Conservation (phyloP, 805 yeast species). For the Suhomyces prunicola region DNA sequence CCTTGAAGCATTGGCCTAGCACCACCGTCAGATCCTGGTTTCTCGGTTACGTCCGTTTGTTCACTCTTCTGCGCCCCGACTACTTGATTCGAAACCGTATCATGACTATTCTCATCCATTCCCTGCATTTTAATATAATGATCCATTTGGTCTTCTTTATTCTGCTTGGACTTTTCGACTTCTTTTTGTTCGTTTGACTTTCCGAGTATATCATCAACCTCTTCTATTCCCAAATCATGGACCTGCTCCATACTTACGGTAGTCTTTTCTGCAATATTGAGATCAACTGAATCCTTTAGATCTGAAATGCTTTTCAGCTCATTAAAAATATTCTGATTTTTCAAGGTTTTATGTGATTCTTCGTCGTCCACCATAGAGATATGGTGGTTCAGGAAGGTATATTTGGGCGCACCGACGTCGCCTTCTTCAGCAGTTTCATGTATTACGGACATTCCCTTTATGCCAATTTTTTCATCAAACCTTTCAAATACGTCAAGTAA, state of each 20-base stretch:
- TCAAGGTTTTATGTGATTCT: background rate
- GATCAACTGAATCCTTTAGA: background rate
- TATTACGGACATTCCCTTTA: background rate
- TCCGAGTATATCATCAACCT: background rate
- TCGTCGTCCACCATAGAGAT: background rate
- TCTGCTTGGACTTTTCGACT: background rate
- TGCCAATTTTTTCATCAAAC: background rate
- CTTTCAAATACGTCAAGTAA: constrained; percentile 2
- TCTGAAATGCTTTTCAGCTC: background rate
- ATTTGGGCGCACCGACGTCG: background rate
- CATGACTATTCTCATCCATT: background rate
- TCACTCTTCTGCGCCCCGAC: background rate
- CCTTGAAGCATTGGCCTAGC: background rate
- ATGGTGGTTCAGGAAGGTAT: background rate
- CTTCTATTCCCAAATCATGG: background rate
- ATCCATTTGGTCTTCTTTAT: background rate
- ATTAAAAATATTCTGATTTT: background rate
- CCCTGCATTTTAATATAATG: background rate
- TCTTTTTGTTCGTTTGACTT: background rate
- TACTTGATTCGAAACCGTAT: background rate
- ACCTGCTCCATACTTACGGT: background rate
- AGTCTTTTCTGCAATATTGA: background rate
- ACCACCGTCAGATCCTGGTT: background rate
- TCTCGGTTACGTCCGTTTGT: background rate
- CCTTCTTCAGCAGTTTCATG: background rate